Base-by-base conservation (phyloP, 1,284 basidiomycete species). In the Rhodotorula mucilaginosa region DNA sequence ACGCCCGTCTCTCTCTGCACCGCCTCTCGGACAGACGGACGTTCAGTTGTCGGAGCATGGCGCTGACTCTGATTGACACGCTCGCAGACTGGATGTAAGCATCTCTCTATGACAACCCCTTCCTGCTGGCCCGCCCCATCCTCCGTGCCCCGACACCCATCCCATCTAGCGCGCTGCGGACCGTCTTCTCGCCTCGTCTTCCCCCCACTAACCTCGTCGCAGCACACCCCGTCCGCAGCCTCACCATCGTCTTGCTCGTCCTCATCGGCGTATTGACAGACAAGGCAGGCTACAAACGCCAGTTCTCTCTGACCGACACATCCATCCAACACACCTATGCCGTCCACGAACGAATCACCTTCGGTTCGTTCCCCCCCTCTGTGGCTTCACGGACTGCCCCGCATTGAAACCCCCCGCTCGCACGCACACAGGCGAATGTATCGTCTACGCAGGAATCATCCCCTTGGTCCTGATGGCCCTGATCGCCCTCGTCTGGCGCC, bases 261-360 rank as follows among this genome's bases (percentile, higher is more conserved):
- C 16, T 78, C 13, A 69, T 74, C 34, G 74, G 52, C 7, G 59
- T 61, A 21, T 47, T 75, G 19, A 70, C 69, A 52, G 61, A 69
- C 39, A 44, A 57, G 5, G 60, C 39, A 1, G 58, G 64, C 57
- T 65, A 44, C 64, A 59, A 65, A 58, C 64, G 64, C 23, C 44
- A 88, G 67, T 97, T 97, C 81, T 93, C 91, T 0, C 82, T 95
- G 19, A 84, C 85, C 52, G 93, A 97, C 80, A 88, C 88, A 18
- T 88, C 90, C 84, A 82, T 84, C 59, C 82, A 83, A 74, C 85
- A 83, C 75, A 90, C 93, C 5, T 92, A 85, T 82, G 88, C 93
- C 2, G 84, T 87, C 8, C 86, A 91, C 62, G 93, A 98, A 82
- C 88, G 94, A 51, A 88, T 98, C 3, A 91, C 93, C 0, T 89